phyloP scores from a whole-genome alignment of 495 filamentous ascomycete genomes.

The Xylaria longipes region DNA sequence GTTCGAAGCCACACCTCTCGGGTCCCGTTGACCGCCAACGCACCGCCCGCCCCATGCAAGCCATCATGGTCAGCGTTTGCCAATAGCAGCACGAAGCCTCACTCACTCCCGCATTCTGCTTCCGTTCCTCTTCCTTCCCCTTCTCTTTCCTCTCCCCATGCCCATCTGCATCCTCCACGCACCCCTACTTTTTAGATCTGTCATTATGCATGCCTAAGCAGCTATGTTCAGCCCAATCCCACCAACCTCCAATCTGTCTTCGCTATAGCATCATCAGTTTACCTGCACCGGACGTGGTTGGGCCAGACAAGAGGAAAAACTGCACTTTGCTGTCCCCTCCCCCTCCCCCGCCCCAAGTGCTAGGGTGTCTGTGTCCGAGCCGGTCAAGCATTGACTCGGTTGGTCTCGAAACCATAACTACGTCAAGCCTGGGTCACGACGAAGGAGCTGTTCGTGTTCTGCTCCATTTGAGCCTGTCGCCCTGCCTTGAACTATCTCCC shows the following conservation, averaged over 20 bases:
- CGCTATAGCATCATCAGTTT: slow-evolving; percentile 10
- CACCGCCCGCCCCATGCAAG: slow-evolving; percentile 25
- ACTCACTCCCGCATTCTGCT: slow-evolving; percentile 20
- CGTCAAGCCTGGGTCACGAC: slow-evolving; percentile 24
- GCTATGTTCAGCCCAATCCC: slow-evolving; percentile 25
- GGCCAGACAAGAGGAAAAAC: slow-evolving; percentile 3
- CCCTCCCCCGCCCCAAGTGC: not conserved
- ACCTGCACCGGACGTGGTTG: slow-evolving; percentile 12
- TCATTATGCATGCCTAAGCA: slow-evolving; percentile 22
- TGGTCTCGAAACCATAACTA: slow-evolving; percentile 13
- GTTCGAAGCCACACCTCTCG: slow-evolving; percentile 14
- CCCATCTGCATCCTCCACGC: slow-evolving; percentile 1
- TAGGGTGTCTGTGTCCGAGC: slow-evolving; percentile 17
- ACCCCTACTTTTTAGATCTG: slow-evolving; percentile 5
- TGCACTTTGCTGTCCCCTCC: slow-evolving; percentile 11
- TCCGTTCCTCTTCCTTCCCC: not conserved
- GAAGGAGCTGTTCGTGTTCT: not conserved
- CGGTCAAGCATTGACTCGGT: slow-evolving; percentile 11
- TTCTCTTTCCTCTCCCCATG: not conserved
- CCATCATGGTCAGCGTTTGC: slow-evolving; percentile 22
- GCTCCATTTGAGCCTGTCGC: slow-evolving; percentile 17
- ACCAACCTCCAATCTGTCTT: slow-evolving; percentile 12
- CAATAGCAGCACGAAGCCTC: slow-evolving; percentile 27
- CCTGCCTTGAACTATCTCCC: not conserved
- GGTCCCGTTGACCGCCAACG: slow-evolving; percentile 24